These are phyloP conservation scores for Podospora fimiseda DNA, from an alignment of 495 filamentous ascomycete genomes.

Conservation along the genomic window DNA sequence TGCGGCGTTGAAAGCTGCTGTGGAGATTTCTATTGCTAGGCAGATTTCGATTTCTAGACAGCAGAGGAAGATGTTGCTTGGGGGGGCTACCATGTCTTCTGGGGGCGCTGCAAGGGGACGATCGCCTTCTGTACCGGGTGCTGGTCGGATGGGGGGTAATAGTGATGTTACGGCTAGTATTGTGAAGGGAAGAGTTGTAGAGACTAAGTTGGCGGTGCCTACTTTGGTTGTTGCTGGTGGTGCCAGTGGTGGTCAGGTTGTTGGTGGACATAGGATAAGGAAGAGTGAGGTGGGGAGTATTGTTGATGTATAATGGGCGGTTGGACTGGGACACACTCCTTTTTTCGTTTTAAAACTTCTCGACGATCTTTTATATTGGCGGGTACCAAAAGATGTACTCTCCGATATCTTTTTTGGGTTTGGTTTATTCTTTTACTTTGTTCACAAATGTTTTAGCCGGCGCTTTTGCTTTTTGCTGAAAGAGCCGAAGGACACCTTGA, in stretches of 20 bases:
- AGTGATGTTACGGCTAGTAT: constrained; percentile 3
- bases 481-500: neutral
- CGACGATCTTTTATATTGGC: neutral
- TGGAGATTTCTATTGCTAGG: constrained; percentile 53
- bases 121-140: too few species aligned
- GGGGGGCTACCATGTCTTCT: constrained; percentile 7
- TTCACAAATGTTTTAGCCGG: constrained; percentile 1
- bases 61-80: constrained; percentile 44
- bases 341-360: neutral
- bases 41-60: constrained; percentile 53
- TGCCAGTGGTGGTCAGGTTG: constrained; percentile 8
- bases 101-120: too few species aligned
- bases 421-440: neutral
- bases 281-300: constrained; percentile 43
- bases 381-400: neutral
- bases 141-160: constrained; percentile 2
- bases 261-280: constrained; percentile 1
- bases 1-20: constrained; percentile 37
- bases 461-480: neutral
- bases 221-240: constrained; percentile 24
- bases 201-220: constrained; percentile 34
- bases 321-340: neutral
- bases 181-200: constrained; percentile 24
- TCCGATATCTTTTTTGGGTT: neutral
- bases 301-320: neutral